These are phyloP conservation scores for Vicia faba DNA, from an alignment of 306 rosid genomes.

Conservation along the genomic window DNA sequence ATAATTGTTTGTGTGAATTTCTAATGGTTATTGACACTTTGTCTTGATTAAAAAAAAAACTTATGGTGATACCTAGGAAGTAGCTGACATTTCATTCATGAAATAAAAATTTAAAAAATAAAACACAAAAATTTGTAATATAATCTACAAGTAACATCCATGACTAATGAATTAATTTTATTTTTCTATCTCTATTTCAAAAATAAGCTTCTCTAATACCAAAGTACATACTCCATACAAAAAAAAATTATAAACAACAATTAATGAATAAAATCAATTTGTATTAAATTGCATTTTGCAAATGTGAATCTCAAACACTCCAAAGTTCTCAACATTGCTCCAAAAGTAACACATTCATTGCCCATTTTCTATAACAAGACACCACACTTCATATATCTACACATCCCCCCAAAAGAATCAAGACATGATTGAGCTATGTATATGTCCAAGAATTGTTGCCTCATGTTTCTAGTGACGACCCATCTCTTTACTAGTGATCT, in stretches of 20 bases:
- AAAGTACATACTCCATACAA: conserved; percentile 7
- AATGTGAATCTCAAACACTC: conserved; percentile 13
- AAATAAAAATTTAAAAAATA: neutral
- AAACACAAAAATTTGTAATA: neutral
- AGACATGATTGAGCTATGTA: no score
- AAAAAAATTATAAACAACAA: neutral
- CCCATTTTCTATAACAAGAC: neutral
- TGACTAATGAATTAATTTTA: neutral
- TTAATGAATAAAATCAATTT: neutral
- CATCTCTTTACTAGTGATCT: conserved; percentile 43
- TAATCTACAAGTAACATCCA: neutral
- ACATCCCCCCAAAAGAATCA: neutral
- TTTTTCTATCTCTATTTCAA: neutral
- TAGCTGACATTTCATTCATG: neutral
- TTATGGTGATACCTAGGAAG: no score
- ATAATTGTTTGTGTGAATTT: no score
- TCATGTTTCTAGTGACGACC: neutral
- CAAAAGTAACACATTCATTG: neutral
- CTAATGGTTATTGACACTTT: no score
- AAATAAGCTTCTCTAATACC: neutral
- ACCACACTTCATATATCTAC: neutral
- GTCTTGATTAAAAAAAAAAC: no score
- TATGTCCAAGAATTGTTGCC: neutral
- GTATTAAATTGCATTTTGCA: neutral
- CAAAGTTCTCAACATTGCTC: neutral